These are phyloP conservation scores for Monosporozyma siamensis DNA, from an alignment of 805 yeast species.

Conservation along the genomic window DNA sequence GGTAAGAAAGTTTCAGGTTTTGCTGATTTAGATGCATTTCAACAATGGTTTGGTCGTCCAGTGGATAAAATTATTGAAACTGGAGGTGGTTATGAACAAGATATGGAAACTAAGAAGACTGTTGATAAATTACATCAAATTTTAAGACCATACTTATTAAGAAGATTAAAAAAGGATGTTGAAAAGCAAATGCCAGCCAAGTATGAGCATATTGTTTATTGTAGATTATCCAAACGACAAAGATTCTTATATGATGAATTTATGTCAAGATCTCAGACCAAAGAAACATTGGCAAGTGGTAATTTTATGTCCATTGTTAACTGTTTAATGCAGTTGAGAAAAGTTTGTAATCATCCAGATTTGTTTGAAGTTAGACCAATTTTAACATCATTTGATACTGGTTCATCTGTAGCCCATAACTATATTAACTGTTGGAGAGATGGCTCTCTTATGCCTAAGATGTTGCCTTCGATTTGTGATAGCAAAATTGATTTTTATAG, in stretches of 20 bases:
- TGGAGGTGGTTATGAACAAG: constrained; percentile 43
- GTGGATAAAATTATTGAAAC: constrained; percentile 83
- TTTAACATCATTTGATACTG: constrained; percentile 77
- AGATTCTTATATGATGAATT: constrained; percentile 89
- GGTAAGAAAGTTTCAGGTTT: constrained; percentile 57
- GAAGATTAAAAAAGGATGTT: constrained; percentile 91
- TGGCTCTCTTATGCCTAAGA: constrained; percentile 26
- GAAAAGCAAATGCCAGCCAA: constrained; percentile 99
- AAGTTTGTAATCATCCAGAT: constrained; percentile 95
- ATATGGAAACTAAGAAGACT: constrained; percentile 72
- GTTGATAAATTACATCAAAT: constrained; percentile 88
- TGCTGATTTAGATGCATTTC: constrained; percentile 92
- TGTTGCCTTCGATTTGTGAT: neutral
- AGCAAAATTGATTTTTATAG: constrained; percentile 40
- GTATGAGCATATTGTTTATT: constrained; percentile 88
- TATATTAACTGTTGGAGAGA: constrained; percentile 37
- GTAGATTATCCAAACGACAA: constrained; percentile 88
- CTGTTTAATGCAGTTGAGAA: constrained; percentile 94
- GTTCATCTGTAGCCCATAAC: constrained; percentile 46
- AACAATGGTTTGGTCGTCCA: constrained; percentile 97
- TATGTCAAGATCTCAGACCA: constrained; percentile 93
- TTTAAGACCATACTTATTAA: constrained; percentile 78
- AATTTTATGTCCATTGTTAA: constrained; percentile 91
- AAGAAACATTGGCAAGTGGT: constrained; percentile 87
- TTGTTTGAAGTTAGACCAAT: constrained; percentile 93